A percentile compares a stretch with the other conserved stretches of the same genome.
Conservation (phyloP, 805 yeast species). For the Candida xiaguanensis region DNA sequence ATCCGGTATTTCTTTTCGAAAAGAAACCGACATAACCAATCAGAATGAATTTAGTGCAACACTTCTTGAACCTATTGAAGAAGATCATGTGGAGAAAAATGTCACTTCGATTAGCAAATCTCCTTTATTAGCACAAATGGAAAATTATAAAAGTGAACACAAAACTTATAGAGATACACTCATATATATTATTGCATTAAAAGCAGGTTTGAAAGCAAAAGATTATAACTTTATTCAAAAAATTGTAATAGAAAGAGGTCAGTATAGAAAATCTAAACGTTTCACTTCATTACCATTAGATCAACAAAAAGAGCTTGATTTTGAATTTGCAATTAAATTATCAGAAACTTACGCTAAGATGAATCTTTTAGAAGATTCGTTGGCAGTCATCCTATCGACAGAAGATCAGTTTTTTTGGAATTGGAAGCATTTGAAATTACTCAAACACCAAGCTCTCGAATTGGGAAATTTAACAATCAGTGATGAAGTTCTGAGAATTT, state of each 20-base stretch:
- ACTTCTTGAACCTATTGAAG: constrained; percentile 9
- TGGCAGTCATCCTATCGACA: constrained; percentile 63
- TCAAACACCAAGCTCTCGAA: constrained; percentile 28
- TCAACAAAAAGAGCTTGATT: constrained; percentile 48
- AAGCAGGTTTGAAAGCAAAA: constrained; percentile 59
- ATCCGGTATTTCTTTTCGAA: constrained; percentile 18
- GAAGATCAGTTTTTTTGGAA: constrained; percentile 71
- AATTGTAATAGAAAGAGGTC: constrained; percentile 79
- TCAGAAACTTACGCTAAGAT: constrained; percentile 53
- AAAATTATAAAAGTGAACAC: neutral
- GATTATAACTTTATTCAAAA: constrained; percentile 57
- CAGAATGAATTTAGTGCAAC: too few species aligned
- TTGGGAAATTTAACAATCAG: constrained; percentile 27
- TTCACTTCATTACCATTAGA: constrained; percentile 42
- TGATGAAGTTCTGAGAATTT: constrained; percentile 6
- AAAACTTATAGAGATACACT: constrained; percentile 33
- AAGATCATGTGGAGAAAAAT: constrained; percentile 7
- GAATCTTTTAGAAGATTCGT: constrained; percentile 63
- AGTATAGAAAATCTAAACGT: constrained; percentile 50
- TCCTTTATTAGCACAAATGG: constrained; percentile 8
- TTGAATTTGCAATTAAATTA: constrained; percentile 71
- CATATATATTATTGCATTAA: constrained; percentile 58
- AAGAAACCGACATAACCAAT: too few species aligned
- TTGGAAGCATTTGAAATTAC: constrained; percentile 30
- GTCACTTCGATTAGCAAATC: constrained; percentile 10